Evolutionary conservation across 805 yeast genomes (phyloP), one percentile per base, ranked within the genome.

Genomic region (Yarrowia bubula): DNA sequence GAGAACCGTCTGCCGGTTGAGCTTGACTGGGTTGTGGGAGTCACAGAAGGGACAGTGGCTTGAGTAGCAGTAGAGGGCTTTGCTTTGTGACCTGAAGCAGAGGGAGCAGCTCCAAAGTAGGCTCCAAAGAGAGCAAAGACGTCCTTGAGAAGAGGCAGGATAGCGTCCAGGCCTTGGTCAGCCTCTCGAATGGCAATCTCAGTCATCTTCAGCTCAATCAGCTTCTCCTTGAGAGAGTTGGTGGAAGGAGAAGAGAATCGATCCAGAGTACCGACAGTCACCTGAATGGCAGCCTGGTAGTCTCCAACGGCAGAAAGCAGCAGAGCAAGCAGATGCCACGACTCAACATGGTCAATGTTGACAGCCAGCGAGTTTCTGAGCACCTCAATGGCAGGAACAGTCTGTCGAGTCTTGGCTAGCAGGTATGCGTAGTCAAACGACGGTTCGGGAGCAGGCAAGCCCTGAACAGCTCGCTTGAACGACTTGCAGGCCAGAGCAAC

Each of bases 181-280:
- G 84, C 80, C 70, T 88, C 92, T 62, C 85, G 76, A n/a, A 90
- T 77, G 1, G 90, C 85, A 41, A 91, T 76, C 70, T 88, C 90
- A 0, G 96, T 87, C 75, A 89, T 79, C 70, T 89, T 89, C 72
- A 91, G 79, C 72, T 90, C 89, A 11, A 76, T 43, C 14, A 62
- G 86, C 72, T 65, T 86, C 81, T 66, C 81, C 85, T 76, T 82
- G 35, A 58, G 51, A 13, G 50, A 17, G 18, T 5, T 7, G 13
- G 61, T 39, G 8, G 35, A 31, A 14, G 61, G 47, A 9, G 47
- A 10, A 9, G 51, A 35, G 35, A 58, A 58, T 9, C 51, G 39
- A 64, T 80, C 79, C 39, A 83, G 72, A 0, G 85, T 84, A 57
- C 83, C 82, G 51, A 81, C 81, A 18, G 86, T 78, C 61, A 87